These are phyloP conservation scores for Chiua virens DNA, from an alignment of 768 basidiomycete genomes.

Conservation along the genomic window DNA sequence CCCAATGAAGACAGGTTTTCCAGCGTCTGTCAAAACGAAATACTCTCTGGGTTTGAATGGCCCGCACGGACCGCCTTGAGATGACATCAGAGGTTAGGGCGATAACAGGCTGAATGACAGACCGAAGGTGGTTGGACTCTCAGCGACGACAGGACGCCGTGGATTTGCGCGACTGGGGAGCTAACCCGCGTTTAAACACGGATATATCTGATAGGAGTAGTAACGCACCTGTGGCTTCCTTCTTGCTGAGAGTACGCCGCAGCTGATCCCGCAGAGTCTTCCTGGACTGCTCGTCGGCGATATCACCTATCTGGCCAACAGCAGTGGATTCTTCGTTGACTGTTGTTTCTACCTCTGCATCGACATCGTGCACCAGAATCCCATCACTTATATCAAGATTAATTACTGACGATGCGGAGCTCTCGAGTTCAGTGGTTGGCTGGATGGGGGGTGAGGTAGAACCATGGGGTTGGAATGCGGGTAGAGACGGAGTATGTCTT, in stretches of 20 bases:
- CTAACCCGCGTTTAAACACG: constrained; percentile 6
- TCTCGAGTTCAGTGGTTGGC: constrained; percentile 46
- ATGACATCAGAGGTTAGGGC: constrained; percentile 1
- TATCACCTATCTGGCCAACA: constrained; percentile 42
- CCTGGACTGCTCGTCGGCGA: constrained; percentile 58
- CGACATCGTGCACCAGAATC: constrained; percentile 69
- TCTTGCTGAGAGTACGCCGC: constrained; percentile 60
- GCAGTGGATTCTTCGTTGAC: constrained; percentile 55
- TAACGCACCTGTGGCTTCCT: constrained; percentile 46
- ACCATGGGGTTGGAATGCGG: constrained; percentile 54
- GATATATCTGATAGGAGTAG: constrained; percentile 7
- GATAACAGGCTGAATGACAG: constrained; percentile 8
- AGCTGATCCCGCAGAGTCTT: constrained; percentile 69
- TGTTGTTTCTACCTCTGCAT: constrained; percentile 56
- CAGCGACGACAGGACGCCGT: constrained; percentile 31
- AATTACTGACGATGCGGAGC: constrained; percentile 70
- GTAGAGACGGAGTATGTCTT: constrained; percentile 54
- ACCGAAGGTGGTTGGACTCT: constrained; percentile 31
- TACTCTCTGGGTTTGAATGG: constrained; percentile 67
- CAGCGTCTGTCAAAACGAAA: constrained; percentile 91
- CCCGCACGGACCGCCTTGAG: constrained; percentile 15
- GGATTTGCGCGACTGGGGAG: constrained; percentile 13
- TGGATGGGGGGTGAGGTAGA: constrained; percentile 27
- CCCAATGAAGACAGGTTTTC: constrained; percentile 97
- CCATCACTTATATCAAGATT: constrained; percentile 68